Conservation (phyloP, 768 basidiomycete species). For the Leccinellum luteum region DNA sequence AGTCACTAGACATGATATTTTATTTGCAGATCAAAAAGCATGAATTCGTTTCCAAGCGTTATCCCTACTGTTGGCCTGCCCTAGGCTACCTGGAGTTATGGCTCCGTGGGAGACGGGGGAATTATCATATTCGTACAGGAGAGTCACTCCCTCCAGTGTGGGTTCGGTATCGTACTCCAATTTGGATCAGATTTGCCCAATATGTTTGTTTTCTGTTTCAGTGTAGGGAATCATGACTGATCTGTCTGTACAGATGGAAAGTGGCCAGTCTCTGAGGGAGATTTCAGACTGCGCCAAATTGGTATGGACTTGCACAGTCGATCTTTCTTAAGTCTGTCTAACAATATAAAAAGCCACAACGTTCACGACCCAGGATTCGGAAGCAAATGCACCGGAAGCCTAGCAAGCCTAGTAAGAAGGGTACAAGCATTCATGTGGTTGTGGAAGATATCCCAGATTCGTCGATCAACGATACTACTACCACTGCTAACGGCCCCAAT, state of each 20-base stretch:
- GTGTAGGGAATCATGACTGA: neutral
- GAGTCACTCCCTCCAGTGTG: neutral
- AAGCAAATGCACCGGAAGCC: neutral
- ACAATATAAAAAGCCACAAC: neutral
- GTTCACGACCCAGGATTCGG: no score
- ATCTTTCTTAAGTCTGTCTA: neutral
- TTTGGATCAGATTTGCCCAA: conserved; percentile 13
- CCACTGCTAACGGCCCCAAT: neutral
- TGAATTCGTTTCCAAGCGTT: conserved; percentile 13
- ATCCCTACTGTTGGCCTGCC: conserved; percentile 14
- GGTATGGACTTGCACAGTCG: conserved; percentile 1
- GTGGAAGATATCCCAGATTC: no score
- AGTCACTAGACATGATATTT: neutral
- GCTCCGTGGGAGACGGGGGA: neutral
- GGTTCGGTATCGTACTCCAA: neutral
- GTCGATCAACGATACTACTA: neutral
- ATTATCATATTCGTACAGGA: neutral
- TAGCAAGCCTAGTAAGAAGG: neutral
- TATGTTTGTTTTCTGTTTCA: neutral
- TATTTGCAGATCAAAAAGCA: conserved; percentile 5
- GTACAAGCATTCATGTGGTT: neutral
- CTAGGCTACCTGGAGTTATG: conserved; percentile 16
- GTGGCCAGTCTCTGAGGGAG: conserved; percentile 4
- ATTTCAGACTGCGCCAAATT: neutral
- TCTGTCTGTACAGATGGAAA: conserved; percentile 7